Evolutionary conservation across 495 filamentous ascomycete species (phyloP).

Genomic region (Venustampulla echinocandica): DNA sequence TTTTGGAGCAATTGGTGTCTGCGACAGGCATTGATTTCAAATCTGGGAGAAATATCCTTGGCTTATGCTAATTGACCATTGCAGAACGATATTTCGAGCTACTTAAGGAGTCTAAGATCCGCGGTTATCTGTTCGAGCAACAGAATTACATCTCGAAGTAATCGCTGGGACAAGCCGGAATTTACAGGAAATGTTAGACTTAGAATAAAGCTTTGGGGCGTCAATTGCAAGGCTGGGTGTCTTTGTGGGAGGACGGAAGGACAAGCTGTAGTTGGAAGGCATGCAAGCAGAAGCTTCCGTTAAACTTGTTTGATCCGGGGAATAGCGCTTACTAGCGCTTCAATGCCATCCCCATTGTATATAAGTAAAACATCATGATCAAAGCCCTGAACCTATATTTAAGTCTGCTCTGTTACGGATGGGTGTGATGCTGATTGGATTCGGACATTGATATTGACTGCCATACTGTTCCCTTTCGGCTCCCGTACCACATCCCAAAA

Average conservation of each 20-base stretch:
- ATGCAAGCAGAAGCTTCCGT: too few species aligned
- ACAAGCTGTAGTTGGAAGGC: too few species aligned
- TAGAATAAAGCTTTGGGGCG: not conserved
- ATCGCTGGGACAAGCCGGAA: slow-evolving; percentile 4
- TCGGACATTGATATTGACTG: slow-evolving; percentile 15
- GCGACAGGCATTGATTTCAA: too few species aligned
- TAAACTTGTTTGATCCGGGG: too few species aligned
- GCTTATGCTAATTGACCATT: not conserved
- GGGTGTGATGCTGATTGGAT: too few species aligned
- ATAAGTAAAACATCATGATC: too few species aligned
- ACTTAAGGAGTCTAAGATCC: slow-evolving; percentile 72
- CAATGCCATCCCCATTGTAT: too few species aligned
- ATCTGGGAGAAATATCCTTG: not conserved
- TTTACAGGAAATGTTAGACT: not conserved
- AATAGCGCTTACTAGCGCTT: too few species aligned
- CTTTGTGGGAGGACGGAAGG: too few species aligned
- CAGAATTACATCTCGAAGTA: slow-evolving; percentile 67
- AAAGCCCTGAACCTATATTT: too few species aligned
- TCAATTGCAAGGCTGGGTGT: too few species aligned
- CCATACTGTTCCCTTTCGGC: slow-evolving; percentile 4
- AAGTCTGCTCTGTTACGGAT: too few species aligned
- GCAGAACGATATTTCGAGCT: slow-evolving; percentile 90
- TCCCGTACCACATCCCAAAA: slow-evolving; percentile 17
- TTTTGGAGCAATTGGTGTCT: not conserved
- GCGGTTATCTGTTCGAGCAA: slow-evolving; percentile 86